phyloP scores from a whole-genome alignment of 2,329 filamentous ascomycete species.

The Conoideocrella luteorostrata region DNA sequence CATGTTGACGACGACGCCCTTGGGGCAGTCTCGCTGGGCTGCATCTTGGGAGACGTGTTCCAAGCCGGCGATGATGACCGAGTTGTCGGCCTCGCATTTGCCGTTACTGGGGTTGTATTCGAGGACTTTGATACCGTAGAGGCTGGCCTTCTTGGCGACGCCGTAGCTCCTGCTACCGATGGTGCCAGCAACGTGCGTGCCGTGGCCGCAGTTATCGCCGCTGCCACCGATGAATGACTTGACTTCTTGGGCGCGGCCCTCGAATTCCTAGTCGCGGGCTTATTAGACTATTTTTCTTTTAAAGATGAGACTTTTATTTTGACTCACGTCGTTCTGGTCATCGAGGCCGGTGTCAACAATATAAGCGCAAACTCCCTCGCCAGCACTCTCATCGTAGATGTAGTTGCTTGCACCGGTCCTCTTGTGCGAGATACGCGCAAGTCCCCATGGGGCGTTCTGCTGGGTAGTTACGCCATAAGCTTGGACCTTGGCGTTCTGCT shows the following conservation, averaged over 20 bases:
- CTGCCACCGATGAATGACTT: conserved; percentile 18
- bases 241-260: conserved; percentile 24
- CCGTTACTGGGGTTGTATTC: conserved; percentile 15
- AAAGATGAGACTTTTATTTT: too few relatives aligned
- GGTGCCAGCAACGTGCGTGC: conserved; percentile 30
- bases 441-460: neutral
- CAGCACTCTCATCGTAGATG: conserved; percentile 28
- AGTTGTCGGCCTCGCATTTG: conserved; percentile 22
- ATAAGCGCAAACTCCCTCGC: conserved; percentile 34
- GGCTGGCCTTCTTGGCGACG: conserved; percentile 35
- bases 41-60: conserved; percentile 35
- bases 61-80: conserved; percentile 38
- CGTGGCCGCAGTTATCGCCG: conserved; percentile 31
- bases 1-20: conserved; percentile 46
- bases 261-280: conserved; percentile 27
- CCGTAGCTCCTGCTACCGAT: conserved; percentile 26
- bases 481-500: neutral
- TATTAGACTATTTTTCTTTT: too few relatives aligned
- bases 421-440: neutral
- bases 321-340: neutral
- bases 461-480: neutral
- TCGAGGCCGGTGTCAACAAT: conserved; percentile 39
- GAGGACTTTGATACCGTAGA: conserved; percentile 42
- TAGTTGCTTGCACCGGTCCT: neutral
- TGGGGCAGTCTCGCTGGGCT: conserved; percentile 30